Evolutionary conservation across 192 early-diverging fungal genomes (phyloP).

Genomic region (Phlyctochytrium bullatum): DNA sequence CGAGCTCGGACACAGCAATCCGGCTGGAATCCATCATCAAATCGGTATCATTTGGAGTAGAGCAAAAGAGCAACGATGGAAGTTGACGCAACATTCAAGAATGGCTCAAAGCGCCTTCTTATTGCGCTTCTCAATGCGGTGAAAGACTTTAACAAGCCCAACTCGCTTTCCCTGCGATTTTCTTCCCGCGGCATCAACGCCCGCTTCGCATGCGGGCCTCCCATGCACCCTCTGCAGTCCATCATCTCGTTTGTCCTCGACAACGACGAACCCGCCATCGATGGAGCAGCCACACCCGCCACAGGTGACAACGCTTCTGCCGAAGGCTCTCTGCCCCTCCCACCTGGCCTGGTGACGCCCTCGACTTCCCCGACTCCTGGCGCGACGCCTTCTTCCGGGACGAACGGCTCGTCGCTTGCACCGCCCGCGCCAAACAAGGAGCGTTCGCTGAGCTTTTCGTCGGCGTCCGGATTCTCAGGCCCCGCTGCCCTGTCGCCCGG

Average conservation of each 20-base stretch:
- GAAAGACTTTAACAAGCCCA: constrained; percentile 31
- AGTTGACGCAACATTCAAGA: constrained; percentile 17
- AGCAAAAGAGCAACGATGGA: too few species aligned
- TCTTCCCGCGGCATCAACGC: constrained; percentile 28
- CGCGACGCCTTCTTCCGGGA: not conserved
- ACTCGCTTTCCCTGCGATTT: constrained; percentile 28
- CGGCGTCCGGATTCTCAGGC: not conserved
- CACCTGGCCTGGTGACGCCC: not conserved
- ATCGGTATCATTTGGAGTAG: too few species aligned
- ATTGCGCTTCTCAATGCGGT: constrained; percentile 29
- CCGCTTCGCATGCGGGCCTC: constrained; percentile 32
- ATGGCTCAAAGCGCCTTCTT: constrained; percentile 20
- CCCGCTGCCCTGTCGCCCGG: not conserved
- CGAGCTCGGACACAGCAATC: too few species aligned
- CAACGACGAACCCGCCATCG: not conserved
- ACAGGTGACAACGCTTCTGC: not conserved
- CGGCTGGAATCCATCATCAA: too few species aligned
- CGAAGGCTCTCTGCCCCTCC: constrained; percentile 23
- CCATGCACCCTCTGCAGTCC: not conserved
- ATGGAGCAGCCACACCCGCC: not conserved
- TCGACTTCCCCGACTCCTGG: not conserved
- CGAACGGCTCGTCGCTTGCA: too few species aligned
- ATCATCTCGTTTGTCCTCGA: not conserved
- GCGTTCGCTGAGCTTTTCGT: not conserved
- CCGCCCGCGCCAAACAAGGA: too few species aligned